Conservation (phyloP, 2,329 filamentous ascomycete genomes). For the Cladosporium phlei region DNA sequence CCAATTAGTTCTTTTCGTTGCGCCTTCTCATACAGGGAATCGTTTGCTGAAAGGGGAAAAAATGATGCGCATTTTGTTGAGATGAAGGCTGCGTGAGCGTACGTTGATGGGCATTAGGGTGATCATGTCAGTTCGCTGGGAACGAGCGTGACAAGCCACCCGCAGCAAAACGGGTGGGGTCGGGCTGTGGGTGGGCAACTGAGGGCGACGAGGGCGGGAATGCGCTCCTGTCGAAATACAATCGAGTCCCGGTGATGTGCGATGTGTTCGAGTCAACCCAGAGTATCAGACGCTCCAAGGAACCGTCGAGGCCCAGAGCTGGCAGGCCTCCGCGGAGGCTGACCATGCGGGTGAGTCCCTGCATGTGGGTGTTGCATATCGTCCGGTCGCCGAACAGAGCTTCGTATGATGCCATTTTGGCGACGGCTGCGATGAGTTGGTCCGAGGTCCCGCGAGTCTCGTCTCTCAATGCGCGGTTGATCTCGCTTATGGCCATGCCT, state of each 20-base stretch:
- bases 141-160: conserved; percentile 13
- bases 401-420: conserved; percentile 51
- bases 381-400: conserved; percentile 45
- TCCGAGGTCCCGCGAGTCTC: conserved; percentile 34
- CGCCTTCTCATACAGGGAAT: no score
- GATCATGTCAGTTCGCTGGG: no score
- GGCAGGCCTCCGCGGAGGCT: conserved; percentile 42
- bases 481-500: conserved; percentile 40
- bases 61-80: no score
- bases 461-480: conserved; percentile 39
- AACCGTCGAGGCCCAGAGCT: conserved; percentile 41
- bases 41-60: no score
- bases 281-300: conserved; percentile 45
- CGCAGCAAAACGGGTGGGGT: conserved; percentile 17
- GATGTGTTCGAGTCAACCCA: conserved; percentile 43
- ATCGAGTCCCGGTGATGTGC: conserved; percentile 19
- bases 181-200: conserved; percentile 19
- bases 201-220: conserved; percentile 17
- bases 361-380: conserved; percentile 47
- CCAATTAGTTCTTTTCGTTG: no score
- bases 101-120: no score
- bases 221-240: conserved; percentile 27
- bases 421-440: conserved; percentile 45
- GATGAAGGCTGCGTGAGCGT: no score
- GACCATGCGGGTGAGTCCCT: conserved; percentile 41